A percentile compares a stretch with the other conserved stretches of the same genome.
phyloP scores from a whole-genome alignment of 2,329 filamentous ascomycete species.

The Aspergillus sojae region DNA sequence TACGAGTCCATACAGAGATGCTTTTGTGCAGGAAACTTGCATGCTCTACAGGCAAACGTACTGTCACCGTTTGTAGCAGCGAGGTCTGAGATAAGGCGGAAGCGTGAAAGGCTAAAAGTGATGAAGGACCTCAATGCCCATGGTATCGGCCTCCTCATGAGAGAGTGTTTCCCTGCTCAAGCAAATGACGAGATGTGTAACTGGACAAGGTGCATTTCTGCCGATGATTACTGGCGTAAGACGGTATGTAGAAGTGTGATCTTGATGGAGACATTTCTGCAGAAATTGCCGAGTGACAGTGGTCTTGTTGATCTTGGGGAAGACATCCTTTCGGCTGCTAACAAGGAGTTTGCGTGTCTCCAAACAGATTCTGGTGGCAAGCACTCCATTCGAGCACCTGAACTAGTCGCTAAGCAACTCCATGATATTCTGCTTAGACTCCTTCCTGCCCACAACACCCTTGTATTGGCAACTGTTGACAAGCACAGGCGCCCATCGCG shows the following conservation, averaged over 20 bases:
- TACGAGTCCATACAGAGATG: conserved; percentile 79
- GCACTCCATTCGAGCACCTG: conserved; percentile 43
- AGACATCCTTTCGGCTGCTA: conserved; percentile 59
- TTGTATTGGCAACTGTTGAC: conserved; percentile 58
- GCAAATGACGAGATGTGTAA: conserved; percentile 59
- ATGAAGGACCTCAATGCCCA: conserved; percentile 81
- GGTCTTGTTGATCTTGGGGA: conserved; percentile 58
- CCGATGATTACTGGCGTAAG: conserved; percentile 65
- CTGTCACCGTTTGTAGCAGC: conserved; percentile 77
- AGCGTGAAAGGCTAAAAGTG: conserved; percentile 70
- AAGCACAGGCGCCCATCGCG: conserved; percentile 75
- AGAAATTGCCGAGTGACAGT: conserved; percentile 66
- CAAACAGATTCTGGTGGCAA: conserved; percentile 4
- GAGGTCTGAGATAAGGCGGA: conserved; percentile 72
- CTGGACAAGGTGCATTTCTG: conserved; percentile 46
- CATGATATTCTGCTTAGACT: conserved; percentile 66
- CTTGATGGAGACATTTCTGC: conserved; percentile 82
- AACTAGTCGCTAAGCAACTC: conserved; percentile 37
- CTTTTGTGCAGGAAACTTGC: conserved; percentile 71
- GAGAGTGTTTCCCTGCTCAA: conserved; percentile 76
- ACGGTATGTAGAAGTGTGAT: conserved; percentile 78
- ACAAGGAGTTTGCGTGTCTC: conserved; percentile 59
- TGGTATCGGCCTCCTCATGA: conserved; percentile 82
- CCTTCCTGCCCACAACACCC: conserved; percentile 67
- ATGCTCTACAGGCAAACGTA: conserved; percentile 70